Evolutionary conservation across 352 stramenopile species (phyloP).

Genomic region (Phytopythium oedochilum): DNA sequence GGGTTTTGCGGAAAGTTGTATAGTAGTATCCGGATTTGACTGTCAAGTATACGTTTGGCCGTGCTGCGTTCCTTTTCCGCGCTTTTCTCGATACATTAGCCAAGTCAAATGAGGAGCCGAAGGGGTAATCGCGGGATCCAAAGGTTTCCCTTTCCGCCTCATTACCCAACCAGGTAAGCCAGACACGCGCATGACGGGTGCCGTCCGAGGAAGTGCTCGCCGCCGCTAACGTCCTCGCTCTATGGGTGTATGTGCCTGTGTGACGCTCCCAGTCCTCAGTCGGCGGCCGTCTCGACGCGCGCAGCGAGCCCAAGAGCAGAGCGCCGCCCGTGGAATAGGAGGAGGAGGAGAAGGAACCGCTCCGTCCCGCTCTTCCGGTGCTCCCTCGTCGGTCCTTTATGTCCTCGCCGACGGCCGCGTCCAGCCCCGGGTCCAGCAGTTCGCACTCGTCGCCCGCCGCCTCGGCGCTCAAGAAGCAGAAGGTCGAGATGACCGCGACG

Average conservation of each 20-base stretch:
- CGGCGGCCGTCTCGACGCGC: not conserved
- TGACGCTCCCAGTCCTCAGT: not conserved
- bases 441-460: not conserved
- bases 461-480: conserved; percentile 6
- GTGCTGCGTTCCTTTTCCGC: not conserved
- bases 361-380: not conserved
- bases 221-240: not conserved
- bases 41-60: not conserved
- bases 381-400: conserved; percentile 1
- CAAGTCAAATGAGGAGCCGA: not conserved
- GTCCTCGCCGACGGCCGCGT: conserved; percentile 3
- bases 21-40: too few relatives aligned
- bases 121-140: not conserved
- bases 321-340: too few relatives aligned
- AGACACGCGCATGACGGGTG: not conserved
- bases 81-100: not conserved
- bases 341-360: not conserved
- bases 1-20: too few relatives aligned
- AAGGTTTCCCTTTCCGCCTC: not conserved
- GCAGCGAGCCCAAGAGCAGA: not conserved
- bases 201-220: not conserved
- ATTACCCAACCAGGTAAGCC: not conserved
- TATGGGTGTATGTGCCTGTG: not conserved
- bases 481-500: conserved; percentile 3
- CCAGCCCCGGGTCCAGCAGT: conserved; percentile 2